A percentile compares a stretch with the other conserved stretches of the same genome.
These are phyloP conservation scores for Moesziomyces sp. DNA, from an alignment of 1,284 basidiomycete species.

Conservation along the genomic window DNA sequence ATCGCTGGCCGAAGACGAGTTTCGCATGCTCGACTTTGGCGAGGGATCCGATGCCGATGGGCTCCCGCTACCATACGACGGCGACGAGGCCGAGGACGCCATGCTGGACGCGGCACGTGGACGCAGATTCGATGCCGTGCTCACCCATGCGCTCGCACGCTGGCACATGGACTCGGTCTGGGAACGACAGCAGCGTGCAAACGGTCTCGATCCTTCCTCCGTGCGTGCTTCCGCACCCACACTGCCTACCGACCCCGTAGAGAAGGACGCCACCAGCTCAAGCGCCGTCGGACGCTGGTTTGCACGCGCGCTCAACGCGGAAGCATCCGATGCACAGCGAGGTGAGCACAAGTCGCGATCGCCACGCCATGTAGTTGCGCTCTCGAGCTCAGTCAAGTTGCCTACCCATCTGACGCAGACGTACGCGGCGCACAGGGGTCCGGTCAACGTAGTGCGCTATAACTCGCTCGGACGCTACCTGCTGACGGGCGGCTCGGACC, in stretches of 20 bases:
- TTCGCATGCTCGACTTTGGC: conserved; percentile 48
- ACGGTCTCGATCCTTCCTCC: conserved; percentile 29
- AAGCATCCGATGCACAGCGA: conserved; percentile 1
- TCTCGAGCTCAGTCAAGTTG: conserved; percentile 38
- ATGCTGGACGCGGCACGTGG: conserved; percentile 32
- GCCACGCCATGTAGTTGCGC: conserved; percentile 29
- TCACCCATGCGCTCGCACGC: conserved; percentile 41
- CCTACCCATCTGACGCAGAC: conserved; percentile 26
- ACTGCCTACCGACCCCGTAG: background rate
- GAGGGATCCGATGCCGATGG: conserved; percentile 24
- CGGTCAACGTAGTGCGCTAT: conserved; percentile 65
- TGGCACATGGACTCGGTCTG: conserved; percentile 59
- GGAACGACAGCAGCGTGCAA: conserved; percentile 39
- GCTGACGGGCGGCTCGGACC: conserved; percentile 89
- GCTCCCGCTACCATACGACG: conserved; percentile 15
- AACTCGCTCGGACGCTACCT: conserved; percentile 79
- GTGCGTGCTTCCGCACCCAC: conserved; percentile 1
- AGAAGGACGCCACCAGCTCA: background rate
- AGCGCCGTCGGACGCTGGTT: conserved; percentile 23
- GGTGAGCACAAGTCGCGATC: conserved; percentile 18
- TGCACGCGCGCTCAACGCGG: conserved; percentile 20
- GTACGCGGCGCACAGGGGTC: conserved; percentile 61
- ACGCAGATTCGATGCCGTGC: conserved; percentile 40
- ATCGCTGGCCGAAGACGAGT: conserved; percentile 47
- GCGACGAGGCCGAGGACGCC: conserved; percentile 2